Conservation (phyloP, 306 rosid species). For the Sindora glabra region DNA sequence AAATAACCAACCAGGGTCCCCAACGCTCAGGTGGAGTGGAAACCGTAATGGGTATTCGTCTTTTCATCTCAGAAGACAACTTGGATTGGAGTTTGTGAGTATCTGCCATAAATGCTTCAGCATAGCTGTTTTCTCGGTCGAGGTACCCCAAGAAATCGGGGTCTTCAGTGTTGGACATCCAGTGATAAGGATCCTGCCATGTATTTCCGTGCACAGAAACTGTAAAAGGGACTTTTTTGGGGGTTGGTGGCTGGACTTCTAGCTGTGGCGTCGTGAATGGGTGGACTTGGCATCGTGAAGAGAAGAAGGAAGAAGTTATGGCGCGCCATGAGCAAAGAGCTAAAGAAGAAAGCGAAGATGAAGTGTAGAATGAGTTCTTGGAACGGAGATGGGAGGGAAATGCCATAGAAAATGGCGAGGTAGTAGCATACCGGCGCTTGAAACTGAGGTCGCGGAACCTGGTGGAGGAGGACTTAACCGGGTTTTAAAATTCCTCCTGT, state of each 20-base stretch:
- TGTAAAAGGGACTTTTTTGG: slow-evolving; percentile 56
- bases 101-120: slow-evolving; percentile 81
- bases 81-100: slow-evolving; percentile 35
- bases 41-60: slow-evolving; percentile 52
- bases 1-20: slow-evolving; percentile 76
- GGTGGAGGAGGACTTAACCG: no score
- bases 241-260: slow-evolving; percentile 47
- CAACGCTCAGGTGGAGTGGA: slow-evolving; percentile 89
- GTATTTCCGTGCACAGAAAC: slow-evolving; percentile 53
- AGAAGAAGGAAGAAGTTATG: slow-evolving; percentile 25
- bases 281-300: slow-evolving; percentile 30
- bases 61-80: slow-evolving; percentile 65
- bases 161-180: slow-evolving; percentile 79
- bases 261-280: slow-evolving; percentile 23
- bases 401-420: slow-evolving; percentile 27
- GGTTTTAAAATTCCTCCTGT: no score
- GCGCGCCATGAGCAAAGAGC: not conserved
- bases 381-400: slow-evolving; percentile 26
- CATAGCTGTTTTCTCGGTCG: slow-evolving; percentile 54
- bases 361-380: slow-evolving; percentile 7
- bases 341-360: not conserved
- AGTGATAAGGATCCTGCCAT: slow-evolving; percentile 72
- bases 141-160: slow-evolving; percentile 51
- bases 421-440: not conserved
- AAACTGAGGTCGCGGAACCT: no score